Conservation (phyloP, 768 basidiomycete genomes). For the Kwoniella europaea region DNA sequence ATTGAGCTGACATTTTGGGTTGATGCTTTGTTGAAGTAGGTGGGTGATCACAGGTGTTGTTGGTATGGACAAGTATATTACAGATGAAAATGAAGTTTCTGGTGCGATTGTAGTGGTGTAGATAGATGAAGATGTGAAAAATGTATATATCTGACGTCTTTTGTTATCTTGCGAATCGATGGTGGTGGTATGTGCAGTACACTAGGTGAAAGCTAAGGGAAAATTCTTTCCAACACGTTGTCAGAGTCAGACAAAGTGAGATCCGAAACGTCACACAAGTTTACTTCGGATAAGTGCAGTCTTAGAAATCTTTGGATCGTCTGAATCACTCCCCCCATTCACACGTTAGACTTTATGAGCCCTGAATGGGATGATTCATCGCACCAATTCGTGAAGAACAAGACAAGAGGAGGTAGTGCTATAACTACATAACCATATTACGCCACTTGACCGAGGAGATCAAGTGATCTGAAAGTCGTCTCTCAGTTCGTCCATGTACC, state of each 20-base stretch:
- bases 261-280: slow-evolving; percentile 13
- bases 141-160: slow-evolving; percentile 11
- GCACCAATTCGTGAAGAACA: background rate
- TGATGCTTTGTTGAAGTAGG: background rate
- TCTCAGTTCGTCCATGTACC: background rate
- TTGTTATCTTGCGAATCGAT: background rate
- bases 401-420: background rate
- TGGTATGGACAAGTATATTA: no score
- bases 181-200: background rate
- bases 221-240: slow-evolving; percentile 7
- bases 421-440: background rate
- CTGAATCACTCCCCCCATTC: background rate
- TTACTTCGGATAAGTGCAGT: no score
- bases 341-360: background rate
- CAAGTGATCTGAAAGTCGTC: background rate
- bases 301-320: background rate
- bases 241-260: background rate
- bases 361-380: slow-evolving; percentile 9
- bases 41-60: background rate
- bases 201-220: background rate
- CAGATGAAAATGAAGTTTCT: no score
- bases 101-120: no score
- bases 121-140: slow-evolving; percentile 1
- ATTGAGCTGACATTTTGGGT: slow-evolving; percentile 34
- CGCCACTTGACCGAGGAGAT: slow-evolving; percentile 1